Conservation (phyloP, 495 filamentous ascomycete genomes). For the Aspergillus mulundensis region DNA sequence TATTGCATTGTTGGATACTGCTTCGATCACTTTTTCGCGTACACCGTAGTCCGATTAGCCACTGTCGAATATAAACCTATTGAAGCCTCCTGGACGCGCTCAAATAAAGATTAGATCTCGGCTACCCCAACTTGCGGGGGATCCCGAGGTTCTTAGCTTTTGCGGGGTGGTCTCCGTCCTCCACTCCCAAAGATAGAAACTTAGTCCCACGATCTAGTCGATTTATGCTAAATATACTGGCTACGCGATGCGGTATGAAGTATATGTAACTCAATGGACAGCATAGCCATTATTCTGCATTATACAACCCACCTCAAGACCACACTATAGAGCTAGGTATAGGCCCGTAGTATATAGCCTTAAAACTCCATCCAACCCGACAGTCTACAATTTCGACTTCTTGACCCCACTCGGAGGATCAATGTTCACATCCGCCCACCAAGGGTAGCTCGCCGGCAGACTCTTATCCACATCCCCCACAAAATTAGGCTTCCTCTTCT, state of each 20-base stretch:
- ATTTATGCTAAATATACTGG: background rate
- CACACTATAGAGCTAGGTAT: no score
- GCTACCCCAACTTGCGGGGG: constrained; percentile 6
- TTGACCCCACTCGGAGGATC: constrained; percentile 23
- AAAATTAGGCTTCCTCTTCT: constrained; percentile 51
- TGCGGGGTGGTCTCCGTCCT: background rate
- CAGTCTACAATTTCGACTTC: constrained; percentile 28
- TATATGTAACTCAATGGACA: background rate
- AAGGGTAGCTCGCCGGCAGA: constrained; percentile 27
- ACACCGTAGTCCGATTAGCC: no score
- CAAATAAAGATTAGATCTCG: background rate
- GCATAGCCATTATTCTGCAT: no score
- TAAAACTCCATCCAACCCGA: background rate
- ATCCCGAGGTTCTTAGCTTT: constrained; percentile 13
- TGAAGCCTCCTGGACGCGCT: no score
- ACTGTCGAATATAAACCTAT: no score
- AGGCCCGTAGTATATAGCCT: no score
- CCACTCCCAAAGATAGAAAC: no score
- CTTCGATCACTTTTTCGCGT: background rate
- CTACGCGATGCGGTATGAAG: background rate
- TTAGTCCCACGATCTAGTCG: no score
- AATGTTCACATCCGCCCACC: constrained; percentile 29
- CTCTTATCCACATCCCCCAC: constrained; percentile 31
- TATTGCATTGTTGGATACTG: constrained; percentile 9
- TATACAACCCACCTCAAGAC: no score